These are phyloP conservation scores for Circinella minor DNA, from an alignment of 371 early-diverging fungal species.

Conservation along the genomic window DNA sequence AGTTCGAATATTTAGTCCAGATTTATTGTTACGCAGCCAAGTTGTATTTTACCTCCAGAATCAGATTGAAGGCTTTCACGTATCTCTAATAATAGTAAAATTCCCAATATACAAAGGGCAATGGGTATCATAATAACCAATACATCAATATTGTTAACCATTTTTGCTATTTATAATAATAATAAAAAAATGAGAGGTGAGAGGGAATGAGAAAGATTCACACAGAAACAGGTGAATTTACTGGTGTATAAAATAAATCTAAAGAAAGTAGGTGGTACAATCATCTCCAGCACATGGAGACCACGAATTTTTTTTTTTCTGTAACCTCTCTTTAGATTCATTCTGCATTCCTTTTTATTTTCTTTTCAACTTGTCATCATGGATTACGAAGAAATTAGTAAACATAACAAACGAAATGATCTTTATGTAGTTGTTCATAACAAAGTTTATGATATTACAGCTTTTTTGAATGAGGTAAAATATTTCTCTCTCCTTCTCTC, in stretches of 20 bases:
- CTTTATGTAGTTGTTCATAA: slow-evolving; percentile 78
- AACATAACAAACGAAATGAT: slow-evolving; percentile 60
- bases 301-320: background rate
- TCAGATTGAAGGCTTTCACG: background rate
- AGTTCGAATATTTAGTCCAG: too few species aligned
- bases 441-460: slow-evolving; percentile 84
- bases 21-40: background rate
- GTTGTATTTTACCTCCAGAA: background rate
- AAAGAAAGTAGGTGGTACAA: background rate
- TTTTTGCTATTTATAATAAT: background rate
- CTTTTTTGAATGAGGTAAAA: slow-evolving; percentile 72
- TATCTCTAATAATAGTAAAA: slow-evolving; percentile 9
- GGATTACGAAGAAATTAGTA: slow-evolving; percentile 58
- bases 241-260: too few species aligned
- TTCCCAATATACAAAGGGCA: slow-evolving; percentile 12
- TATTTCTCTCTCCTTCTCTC: background rate
- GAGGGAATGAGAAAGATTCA: background rate
- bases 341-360: too few species aligned
- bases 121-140: slow-evolving; percentile 16
- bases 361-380: slow-evolving; percentile 19
- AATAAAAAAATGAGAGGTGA: background rate
- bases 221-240: background rate
- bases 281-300: background rate
- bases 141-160: slow-evolving; percentile 11
- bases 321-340: slow-evolving; percentile 20